A percentile compares a stretch with the other conserved stretches of the same genome.
Evolutionary conservation across 805 yeast species (phyloP).

Genomic region (Spathaspora hagerdaliae): DNA sequence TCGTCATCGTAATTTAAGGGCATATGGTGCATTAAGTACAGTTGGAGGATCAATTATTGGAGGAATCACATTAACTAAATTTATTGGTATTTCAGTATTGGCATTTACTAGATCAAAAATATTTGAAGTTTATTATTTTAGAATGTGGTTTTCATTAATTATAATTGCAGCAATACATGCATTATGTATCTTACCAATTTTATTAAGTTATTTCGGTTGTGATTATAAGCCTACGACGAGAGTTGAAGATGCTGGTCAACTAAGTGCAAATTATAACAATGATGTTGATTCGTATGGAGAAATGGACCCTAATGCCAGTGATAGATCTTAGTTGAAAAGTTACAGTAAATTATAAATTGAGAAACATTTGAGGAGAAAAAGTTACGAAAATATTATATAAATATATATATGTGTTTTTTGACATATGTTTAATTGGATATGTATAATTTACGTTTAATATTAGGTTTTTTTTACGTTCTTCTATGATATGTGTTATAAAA

Average conservation of each 20-base stretch:
- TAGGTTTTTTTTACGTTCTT: background rate
- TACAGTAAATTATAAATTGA: no score
- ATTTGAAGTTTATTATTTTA: conserved; percentile 85
- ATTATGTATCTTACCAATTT: conserved; percentile 71
- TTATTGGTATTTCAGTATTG: conserved; percentile 81
- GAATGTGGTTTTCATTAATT: conserved; percentile 89
- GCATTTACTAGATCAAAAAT: conserved; percentile 86
- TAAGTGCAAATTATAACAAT: background rate
- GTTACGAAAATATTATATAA: no score
- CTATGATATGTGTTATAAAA: no score
- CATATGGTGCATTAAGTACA: conserved; percentile 59
- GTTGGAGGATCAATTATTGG: conserved; percentile 91
- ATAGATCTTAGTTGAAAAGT: background rate
- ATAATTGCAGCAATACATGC: conserved; percentile 76
- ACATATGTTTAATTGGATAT: no score
- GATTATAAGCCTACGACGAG: conserved; percentile 4
- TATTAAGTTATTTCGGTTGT: conserved; percentile 46
- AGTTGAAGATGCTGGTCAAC: conserved; percentile 1
- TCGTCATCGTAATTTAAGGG: conserved; percentile 18
- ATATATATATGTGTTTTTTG: no score
- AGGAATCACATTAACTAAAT: conserved; percentile 86
- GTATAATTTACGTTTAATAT: no score
- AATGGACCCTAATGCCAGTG: background rate
- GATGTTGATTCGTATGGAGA: background rate
- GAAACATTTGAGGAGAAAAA: no score